These are phyloP conservation scores for Erigeron philadelphicus DNA, from an alignment of 140 eudicot genomes.

Conservation along the genomic window DNA sequence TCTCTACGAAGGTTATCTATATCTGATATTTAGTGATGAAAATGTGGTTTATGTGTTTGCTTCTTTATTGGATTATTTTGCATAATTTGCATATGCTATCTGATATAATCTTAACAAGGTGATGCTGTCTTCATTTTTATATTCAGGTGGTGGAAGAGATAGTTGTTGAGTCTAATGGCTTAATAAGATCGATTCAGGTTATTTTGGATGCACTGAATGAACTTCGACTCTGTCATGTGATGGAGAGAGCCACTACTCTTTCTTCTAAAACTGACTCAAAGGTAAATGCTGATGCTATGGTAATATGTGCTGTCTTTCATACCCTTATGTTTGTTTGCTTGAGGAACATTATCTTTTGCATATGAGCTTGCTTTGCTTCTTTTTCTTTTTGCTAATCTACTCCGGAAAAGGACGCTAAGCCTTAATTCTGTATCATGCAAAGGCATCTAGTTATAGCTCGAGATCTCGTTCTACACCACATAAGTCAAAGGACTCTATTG, in stretches of 20 bases:
- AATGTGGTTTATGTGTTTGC: not conserved
- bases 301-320: not conserved
- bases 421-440: slow-evolving; percentile 39
- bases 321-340: not conserved
- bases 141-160: slow-evolving; percentile 74
- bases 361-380: slow-evolving; percentile 9
- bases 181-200: slow-evolving; percentile 70
- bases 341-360: slow-evolving; percentile 6
- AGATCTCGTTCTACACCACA: slow-evolving; percentile 67
- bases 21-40: not conserved
- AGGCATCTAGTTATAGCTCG: slow-evolving; percentile 53
- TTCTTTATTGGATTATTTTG: not conserved
- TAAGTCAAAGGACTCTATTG: slow-evolving; percentile 49
- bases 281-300: slow-evolving; percentile 37
- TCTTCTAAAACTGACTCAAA: slow-evolving; percentile 53
- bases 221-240: slow-evolving; percentile 66
- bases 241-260: slow-evolving; percentile 54
- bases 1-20: slow-evolving; percentile 59
- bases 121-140: slow-evolving; percentile 8
- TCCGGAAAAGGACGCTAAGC: slow-evolving; percentile 7
- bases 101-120: slow-evolving; percentile 14
- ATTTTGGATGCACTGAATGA: slow-evolving; percentile 83
- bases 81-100: not conserved
- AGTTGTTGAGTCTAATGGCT: slow-evolving; percentile 60
- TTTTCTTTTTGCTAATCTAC: not conserved